Evolutionary conservation across 2,329 filamentous ascomycete genomes (phyloP).

Genomic region (Colletotrichum siamense): DNA sequence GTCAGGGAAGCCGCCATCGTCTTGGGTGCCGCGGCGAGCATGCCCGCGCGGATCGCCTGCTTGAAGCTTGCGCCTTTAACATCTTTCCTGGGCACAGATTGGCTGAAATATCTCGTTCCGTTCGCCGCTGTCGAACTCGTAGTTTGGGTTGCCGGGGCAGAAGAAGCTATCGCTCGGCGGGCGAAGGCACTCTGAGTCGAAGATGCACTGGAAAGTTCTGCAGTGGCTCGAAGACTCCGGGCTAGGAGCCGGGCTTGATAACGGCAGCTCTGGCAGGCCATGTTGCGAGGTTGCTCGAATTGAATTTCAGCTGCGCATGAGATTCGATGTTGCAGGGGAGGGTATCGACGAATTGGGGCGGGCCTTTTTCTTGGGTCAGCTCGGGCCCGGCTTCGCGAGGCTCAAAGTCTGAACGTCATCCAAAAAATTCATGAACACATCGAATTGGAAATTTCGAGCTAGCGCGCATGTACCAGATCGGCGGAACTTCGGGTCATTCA

Average conservation of each 20-base stretch:
- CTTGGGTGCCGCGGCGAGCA: constrained; percentile 19
- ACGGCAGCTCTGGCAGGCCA: constrained; percentile 57
- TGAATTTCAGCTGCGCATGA: neutral
- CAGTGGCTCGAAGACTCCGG: constrained; percentile 26
- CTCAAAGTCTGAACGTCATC: constrained; percentile 23
- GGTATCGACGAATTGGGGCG: neutral
- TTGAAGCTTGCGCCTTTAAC: neutral
- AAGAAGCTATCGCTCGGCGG: neutral
- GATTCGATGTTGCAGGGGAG: neutral
- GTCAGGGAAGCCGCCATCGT: constrained; percentile 15
- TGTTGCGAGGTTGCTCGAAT: constrained; percentile 28
- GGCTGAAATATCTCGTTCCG: constrained; percentile 40
- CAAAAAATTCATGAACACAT: constrained; percentile 24
- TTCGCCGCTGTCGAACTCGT: neutral
- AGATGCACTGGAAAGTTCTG: constrained; percentile 15
- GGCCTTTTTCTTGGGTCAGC: neutral
- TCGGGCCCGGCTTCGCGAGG: neutral
- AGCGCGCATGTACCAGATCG: constrained; percentile 3
- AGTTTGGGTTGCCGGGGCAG: neutral
- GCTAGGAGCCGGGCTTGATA: constrained; percentile 47
- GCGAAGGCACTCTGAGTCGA: neutral
- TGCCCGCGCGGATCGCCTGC: constrained; percentile 7
- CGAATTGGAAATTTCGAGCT: constrained; percentile 21
- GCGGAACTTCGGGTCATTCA: constrained; percentile 17
- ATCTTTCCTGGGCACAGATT: constrained; percentile 32